phyloP scores from a whole-genome alignment of 2,329 filamentous ascomycete genomes.

The Calonectria crousiana region DNA sequence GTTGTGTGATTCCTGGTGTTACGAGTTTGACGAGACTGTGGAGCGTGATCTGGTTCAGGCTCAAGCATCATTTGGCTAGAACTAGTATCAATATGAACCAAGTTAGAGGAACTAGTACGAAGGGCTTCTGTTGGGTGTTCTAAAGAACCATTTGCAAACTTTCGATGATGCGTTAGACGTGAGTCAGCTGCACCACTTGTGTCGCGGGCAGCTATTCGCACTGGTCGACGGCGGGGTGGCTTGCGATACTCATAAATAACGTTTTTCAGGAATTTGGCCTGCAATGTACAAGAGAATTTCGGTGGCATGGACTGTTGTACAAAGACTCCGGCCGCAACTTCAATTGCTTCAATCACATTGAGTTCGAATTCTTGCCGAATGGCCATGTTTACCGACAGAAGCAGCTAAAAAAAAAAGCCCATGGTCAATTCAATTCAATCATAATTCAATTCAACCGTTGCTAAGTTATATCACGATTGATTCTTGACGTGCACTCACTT shows the following conservation, averaged over 20 bases:
- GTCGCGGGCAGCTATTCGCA: no score
- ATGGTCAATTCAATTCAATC: background rate
- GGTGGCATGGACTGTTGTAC: slow-evolving; percentile 42
- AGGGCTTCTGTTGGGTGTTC: background rate
- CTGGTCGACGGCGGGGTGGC: background rate
- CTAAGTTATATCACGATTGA: no score
- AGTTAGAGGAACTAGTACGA: background rate
- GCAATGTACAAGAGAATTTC: slow-evolving; percentile 46
- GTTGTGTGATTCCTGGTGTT: background rate
- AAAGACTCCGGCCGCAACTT: slow-evolving; percentile 36
- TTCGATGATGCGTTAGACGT: background rate
- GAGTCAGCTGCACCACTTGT: background rate
- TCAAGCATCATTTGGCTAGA: background rate
- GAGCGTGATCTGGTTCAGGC: no score
- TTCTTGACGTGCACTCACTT: slow-evolving; percentile 35
- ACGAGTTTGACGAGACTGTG: background rate
- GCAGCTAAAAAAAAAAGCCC: background rate
- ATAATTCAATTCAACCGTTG: background rate
- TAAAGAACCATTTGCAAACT: background rate
- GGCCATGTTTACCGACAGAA: background rate
- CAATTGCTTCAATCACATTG: slow-evolving; percentile 29
- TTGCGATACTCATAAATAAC: slow-evolving; percentile 20
- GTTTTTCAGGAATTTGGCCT: slow-evolving; percentile 47
- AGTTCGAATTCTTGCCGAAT: background rate
- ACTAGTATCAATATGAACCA: background rate